Conservation (phyloP, 176 grass and related monocot species). For the Typha latifolia region DNA sequence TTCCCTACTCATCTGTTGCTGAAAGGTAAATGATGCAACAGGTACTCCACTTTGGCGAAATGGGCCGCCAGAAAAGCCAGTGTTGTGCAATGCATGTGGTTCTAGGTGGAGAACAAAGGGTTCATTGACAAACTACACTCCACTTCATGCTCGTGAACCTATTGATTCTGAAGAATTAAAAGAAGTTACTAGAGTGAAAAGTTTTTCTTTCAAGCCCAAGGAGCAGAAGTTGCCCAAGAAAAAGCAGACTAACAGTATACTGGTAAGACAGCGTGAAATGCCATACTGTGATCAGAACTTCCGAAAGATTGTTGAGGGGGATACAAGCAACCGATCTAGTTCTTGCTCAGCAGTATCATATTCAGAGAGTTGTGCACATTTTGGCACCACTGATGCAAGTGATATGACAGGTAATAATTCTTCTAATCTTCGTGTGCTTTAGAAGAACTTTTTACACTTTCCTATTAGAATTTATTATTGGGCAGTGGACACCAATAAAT, state of each 20-base stretch:
- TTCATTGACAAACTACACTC: slow-evolving; percentile 40
- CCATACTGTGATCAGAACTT: slow-evolving; percentile 32
- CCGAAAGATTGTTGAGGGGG: slow-evolving; percentile 25
- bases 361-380: slow-evolving; percentile 40
- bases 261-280: slow-evolving; percentile 30
- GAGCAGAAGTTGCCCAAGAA: slow-evolving; percentile 27
- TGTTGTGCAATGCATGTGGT: slow-evolving; percentile 51
- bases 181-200: slow-evolving; percentile 19
- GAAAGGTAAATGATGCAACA: slow-evolving; percentile 23
- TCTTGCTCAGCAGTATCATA: slow-evolving; percentile 38
- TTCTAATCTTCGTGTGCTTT: slow-evolving; percentile 7
- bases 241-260: slow-evolving; percentile 19
- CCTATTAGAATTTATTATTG: slow-evolving; percentile 4
- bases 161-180: slow-evolving; percentile 26
- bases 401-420: slow-evolving; percentile 33
- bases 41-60: slow-evolving; percentile 53
- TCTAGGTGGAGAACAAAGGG: slow-evolving; percentile 56
- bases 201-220: slow-evolving; percentile 18
- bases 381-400: slow-evolving; percentile 29
- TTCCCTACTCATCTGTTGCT: too few species aligned
- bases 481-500: slow-evolving; percentile 5
- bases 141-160: slow-evolving; percentile 28
- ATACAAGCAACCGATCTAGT: slow-evolving; percentile 27
- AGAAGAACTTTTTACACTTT: slow-evolving; percentile 9
- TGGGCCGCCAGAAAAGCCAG: slow-evolving; percentile 43